phyloP scores from a whole-genome alignment of 2,329 filamentous ascomycete species.

The Claviceps africana region DNA sequence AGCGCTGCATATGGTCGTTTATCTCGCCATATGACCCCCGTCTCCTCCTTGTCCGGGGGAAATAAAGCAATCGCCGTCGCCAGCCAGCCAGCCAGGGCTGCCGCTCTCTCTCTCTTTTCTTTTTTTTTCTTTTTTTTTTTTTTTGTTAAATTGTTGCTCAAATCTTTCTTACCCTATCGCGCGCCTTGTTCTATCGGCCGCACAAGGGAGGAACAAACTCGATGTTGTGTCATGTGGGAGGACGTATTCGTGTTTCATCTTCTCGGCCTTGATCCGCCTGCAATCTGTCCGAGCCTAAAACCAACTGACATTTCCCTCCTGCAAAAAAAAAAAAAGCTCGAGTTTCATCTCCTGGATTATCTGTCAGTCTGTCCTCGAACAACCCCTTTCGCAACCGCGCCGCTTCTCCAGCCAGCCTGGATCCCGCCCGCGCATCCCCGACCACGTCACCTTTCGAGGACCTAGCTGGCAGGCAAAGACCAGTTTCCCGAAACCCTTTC shows the following conservation, averaged over 20 bases:
- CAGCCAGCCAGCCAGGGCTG: neutral
- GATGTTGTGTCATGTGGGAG: slow-evolving; percentile 7
- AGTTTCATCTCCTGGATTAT: slow-evolving; percentile 27
- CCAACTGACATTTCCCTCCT: slow-evolving; percentile 4
- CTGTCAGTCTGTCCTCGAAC: slow-evolving; percentile 63
- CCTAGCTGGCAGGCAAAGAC: slow-evolving; percentile 34
- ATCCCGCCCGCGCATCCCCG: slow-evolving; percentile 22
- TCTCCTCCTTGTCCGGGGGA: neutral
- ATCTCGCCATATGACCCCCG: neutral
- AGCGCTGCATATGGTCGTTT: neutral
- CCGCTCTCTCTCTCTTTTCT: neutral
- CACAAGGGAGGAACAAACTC: neutral
- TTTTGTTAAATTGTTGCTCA: too few relatives aligned
- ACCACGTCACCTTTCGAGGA: slow-evolving; percentile 47
- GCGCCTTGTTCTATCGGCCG: slow-evolving; percentile 3
- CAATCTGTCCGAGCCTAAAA: slow-evolving; percentile 1
- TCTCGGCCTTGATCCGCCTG: slow-evolving; percentile 1
- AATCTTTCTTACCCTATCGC: neutral
- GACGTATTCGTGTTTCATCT: slow-evolving; percentile 13
- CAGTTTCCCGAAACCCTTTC: slow-evolving; percentile 63
- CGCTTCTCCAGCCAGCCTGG: slow-evolving; percentile 37
- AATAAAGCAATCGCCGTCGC: neutral
- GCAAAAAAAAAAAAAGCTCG: slow-evolving; percentile 9
- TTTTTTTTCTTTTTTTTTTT: too few relatives aligned
- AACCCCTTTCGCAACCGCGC: slow-evolving; percentile 69